phyloP scores from a whole-genome alignment of 169 alveolate species.

The Blepharisma undulans region DNA sequence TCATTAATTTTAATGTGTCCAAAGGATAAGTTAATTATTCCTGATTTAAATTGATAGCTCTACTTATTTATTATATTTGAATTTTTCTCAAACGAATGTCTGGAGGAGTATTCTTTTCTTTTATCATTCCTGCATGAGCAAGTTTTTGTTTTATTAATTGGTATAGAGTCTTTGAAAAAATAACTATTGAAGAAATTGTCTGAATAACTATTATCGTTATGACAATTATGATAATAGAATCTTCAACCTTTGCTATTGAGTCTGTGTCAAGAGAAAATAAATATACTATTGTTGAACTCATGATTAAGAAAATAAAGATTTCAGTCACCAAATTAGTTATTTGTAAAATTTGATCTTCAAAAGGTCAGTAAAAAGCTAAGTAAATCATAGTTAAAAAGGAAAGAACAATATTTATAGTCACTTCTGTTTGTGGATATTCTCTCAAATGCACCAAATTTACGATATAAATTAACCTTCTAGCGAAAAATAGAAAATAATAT shows the following conservation, averaged over 20 bases:
- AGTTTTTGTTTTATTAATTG: neutral
- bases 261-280: neutral
- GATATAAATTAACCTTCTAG: conserved; percentile 9
- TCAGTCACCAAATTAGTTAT: neutral
- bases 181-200: neutral
- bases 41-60: too few species aligned
- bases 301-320: neutral
- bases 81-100: too few species aligned
- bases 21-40: too few species aligned
- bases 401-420: neutral
- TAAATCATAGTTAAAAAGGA: neutral
- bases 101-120: too few species aligned
- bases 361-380: neutral
- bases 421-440: neutral
- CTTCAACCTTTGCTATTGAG: neutral
- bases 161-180: neutral
- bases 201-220: neutral
- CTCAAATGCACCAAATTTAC: neutral
- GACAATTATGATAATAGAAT: neutral
- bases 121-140: neutral
- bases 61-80: too few species aligned
- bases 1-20: too few species aligned
- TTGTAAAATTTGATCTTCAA: neutral
- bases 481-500: neutral
- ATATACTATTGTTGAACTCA: neutral